phyloP scores from a whole-genome alignment of 1,284 basidiomycete genomes.

The Tilletia caries region DNA sequence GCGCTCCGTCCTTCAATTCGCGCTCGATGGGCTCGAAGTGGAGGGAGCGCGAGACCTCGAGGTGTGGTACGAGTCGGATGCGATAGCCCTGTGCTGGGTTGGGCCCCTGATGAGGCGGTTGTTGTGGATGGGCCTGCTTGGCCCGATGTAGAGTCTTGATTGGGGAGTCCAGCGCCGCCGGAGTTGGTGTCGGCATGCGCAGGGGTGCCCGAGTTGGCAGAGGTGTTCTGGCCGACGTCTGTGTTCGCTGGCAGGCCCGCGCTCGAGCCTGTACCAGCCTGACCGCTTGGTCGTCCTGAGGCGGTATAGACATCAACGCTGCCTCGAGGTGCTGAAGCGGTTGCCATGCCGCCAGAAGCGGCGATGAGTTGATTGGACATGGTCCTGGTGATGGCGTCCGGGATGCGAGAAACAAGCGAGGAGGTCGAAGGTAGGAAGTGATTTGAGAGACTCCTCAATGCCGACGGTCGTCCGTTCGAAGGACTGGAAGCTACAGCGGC shows the following conservation, averaged over 20 bases:
- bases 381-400: neutral
- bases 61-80: conserved; percentile 83
- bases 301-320: neutral
- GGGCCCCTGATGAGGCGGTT: neutral
- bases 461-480: neutral
- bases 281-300: neutral
- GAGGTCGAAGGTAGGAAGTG: conserved; percentile 10
- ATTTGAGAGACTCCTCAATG: conserved; percentile 10
- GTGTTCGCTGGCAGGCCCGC: neutral
- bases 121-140: neutral
- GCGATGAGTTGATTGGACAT: neutral
- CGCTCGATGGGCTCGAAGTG: conserved; percentile 89
- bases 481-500: conserved; percentile 22
- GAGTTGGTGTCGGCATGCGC: neutral
- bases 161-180: neutral
- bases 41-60: conserved; percentile 82
- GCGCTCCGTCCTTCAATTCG: conserved; percentile 62
- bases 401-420: neutral
- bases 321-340: neutral
- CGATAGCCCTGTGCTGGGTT: conserved; percentile 45
- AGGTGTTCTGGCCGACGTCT: neutral
- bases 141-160: neutral
- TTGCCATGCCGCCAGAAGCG: neutral
- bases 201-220: neutral
- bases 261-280: too few relatives aligned